A percentile compares a stretch with the other conserved stretches of the same genome.
These are phyloP conservation scores for Coprinopsis cinerea DNA, from an alignment of 768 basidiomycete species.

Conservation along the genomic window DNA sequence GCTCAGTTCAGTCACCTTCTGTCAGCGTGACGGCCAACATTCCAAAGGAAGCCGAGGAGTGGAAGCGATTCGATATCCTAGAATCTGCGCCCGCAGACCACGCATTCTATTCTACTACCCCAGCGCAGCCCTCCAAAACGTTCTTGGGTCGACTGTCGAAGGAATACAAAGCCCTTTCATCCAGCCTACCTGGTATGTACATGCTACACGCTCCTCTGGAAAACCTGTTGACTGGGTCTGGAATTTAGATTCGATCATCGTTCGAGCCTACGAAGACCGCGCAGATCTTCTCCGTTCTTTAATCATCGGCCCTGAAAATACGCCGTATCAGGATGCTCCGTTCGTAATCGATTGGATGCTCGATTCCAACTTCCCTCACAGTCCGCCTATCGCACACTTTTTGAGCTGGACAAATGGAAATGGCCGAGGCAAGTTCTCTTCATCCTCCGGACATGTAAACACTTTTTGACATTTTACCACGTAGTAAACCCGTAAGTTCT, in stretches of 20 bases:
- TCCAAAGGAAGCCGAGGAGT: slow-evolving; percentile 27
- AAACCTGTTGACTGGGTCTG: not conserved
- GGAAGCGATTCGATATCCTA: slow-evolving; percentile 82
- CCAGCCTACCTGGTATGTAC: slow-evolving; percentile 74
- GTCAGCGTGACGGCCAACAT: not conserved
- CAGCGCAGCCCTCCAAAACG: slow-evolving; percentile 59
- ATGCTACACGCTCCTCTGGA: not conserved
- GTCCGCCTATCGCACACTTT: slow-evolving; percentile 85
- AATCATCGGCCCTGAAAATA: slow-evolving; percentile 90
- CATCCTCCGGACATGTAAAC: not conserved
- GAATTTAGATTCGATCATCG: slow-evolving; percentile 70
- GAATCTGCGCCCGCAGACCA: slow-evolving; percentile 77
- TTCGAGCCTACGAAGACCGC: slow-evolving; percentile 87
- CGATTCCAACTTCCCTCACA: slow-evolving; percentile 77
- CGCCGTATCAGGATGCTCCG: slow-evolving; percentile 92
- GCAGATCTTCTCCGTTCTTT: slow-evolving; percentile 80
- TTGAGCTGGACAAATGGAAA: slow-evolving; percentile 93
- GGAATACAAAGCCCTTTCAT: slow-evolving; percentile 77
- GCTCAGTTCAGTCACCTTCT: slow-evolving; percentile 10
- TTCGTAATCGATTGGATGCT: slow-evolving; percentile 94
- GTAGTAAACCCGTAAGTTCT: slow-evolving; percentile 70
- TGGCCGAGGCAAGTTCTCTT: slow-evolving; percentile 57
- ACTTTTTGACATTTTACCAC: slow-evolving; percentile 1
- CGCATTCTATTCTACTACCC: slow-evolving; percentile 60
- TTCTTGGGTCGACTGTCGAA: slow-evolving; percentile 75